Evolutionary conservation across 1,284 basidiomycete species (phyloP).

Genomic region (Fistulina hepatica): DNA sequence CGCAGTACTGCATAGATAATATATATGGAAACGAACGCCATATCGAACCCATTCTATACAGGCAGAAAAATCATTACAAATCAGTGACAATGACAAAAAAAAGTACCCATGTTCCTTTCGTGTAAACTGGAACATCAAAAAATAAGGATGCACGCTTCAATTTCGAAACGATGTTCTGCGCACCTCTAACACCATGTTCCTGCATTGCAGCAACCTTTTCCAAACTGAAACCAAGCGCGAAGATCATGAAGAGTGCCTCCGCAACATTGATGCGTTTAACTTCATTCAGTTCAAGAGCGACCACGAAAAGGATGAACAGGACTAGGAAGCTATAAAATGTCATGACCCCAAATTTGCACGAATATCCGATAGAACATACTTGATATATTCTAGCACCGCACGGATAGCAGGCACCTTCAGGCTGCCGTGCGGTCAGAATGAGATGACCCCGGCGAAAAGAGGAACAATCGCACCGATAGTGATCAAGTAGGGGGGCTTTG

Average conservation of each 20-base stretch:
- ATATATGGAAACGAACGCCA: conserved; percentile 77
- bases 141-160: no score
- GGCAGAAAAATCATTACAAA: no score
- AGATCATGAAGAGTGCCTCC: conserved; percentile 72
- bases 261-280: conserved; percentile 47
- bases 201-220: conserved; percentile 92
- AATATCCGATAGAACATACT: conserved; percentile 33
- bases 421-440: conserved; percentile 29
- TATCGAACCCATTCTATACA: conserved; percentile 82
- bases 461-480: conserved; percentile 57
- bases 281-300: conserved; percentile 71
- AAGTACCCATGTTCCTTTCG: conserved; percentile 72
- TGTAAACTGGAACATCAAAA: conserved; percentile 50
- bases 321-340: conserved; percentile 62
- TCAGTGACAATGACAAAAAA: neutral
- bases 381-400: conserved; percentile 78
- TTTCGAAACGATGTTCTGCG: conserved; percentile 6
- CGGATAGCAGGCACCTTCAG: conserved; percentile 90
- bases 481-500: conserved; percentile 84
- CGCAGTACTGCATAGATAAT: conserved; percentile 65
- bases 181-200: conserved; percentile 82
- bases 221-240: conserved; percentile 78
- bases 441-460: neutral
- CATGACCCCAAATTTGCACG: conserved; percentile 21
- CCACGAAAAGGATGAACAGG: conserved; percentile 74